phyloP scores from a whole-genome alignment of 2,329 filamentous ascomycete species.

The Aspergillus pseudoviridinutans region DNA sequence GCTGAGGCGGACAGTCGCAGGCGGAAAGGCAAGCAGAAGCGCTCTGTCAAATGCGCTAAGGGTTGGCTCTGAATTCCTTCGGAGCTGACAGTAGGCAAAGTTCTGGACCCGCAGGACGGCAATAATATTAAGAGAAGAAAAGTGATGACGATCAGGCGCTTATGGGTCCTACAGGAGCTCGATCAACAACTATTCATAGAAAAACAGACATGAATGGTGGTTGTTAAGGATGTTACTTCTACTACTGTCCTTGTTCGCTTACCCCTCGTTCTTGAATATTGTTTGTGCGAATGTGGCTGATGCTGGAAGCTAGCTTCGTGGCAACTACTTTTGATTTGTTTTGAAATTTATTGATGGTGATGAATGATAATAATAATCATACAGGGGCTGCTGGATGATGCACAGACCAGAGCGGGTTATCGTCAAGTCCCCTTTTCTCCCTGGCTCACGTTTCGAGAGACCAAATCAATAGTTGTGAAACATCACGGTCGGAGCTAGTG shows the following conservation, averaged over 20 bases:
- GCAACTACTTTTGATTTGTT: not conserved
- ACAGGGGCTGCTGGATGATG: constrained; percentile 6
- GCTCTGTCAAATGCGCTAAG: not conserved
- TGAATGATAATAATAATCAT: not conserved
- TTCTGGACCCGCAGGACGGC: not conserved
- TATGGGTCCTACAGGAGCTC: not conserved
- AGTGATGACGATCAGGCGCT: not conserved
- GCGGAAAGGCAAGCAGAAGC: not conserved
- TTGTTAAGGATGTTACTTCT: not conserved
- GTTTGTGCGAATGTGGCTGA: not conserved
- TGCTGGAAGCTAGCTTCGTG: not conserved
- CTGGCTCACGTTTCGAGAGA: not conserved
- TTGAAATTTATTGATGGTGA: not conserved
- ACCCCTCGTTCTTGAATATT: not conserved
- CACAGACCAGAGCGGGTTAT: constrained; percentile 15
- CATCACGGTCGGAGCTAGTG: not conserved
- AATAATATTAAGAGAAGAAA: not conserved
- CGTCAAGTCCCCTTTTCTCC: constrained; percentile 16
- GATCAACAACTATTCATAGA: not conserved
- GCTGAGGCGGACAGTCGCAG: not conserved
- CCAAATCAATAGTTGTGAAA: constrained; percentile 1
- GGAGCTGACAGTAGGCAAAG: not conserved
- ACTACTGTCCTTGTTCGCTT: not conserved
- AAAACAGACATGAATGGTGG: not conserved
- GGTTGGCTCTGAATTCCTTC: not conserved